Percentiles rank a stretch among this genome's conserved stretches.
These are phyloP conservation scores for Colletotrichum limetticola DNA, from an alignment of 2,329 filamentous ascomycete genomes.

Conservation along the genomic window DNA sequence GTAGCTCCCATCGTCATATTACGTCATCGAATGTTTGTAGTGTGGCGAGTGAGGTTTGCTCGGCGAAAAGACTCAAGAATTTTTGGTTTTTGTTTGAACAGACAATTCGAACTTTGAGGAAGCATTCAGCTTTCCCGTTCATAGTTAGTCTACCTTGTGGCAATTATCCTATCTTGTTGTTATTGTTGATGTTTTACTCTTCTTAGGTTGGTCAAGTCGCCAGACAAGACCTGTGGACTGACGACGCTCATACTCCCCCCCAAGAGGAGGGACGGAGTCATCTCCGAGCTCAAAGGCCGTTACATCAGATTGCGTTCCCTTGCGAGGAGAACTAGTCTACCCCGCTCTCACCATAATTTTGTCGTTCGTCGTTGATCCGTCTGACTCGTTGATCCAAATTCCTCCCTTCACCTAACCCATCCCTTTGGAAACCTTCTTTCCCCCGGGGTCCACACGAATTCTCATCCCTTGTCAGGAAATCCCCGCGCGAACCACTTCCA, in stretches of 20 bases:
- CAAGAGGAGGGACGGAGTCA: background rate
- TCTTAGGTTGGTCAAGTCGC: background rate
- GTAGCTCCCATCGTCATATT: background rate
- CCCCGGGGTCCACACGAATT: background rate
- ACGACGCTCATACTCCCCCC: background rate
- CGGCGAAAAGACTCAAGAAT: too few relatives aligned
- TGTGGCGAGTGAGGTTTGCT: background rate
- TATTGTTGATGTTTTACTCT: background rate
- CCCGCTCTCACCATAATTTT: background rate
- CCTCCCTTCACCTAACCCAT: background rate
- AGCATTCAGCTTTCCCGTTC: background rate
- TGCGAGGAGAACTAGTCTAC: too few relatives aligned
- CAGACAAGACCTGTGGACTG: background rate
- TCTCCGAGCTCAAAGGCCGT: background rate
- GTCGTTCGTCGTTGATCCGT: background rate
- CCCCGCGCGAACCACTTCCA: background rate
- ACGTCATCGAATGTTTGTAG: background rate
- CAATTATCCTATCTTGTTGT: background rate
- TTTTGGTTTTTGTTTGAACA: background rate
- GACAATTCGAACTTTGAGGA: background rate
- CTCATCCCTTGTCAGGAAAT: background rate
- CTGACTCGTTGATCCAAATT: background rate
- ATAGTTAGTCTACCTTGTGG: background rate
- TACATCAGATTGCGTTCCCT: background rate
- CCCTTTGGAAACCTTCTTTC: background rate